These are phyloP conservation scores for Gastrodia elata DNA, from an alignment of 106 monocot species.

Conservation along the genomic window DNA sequence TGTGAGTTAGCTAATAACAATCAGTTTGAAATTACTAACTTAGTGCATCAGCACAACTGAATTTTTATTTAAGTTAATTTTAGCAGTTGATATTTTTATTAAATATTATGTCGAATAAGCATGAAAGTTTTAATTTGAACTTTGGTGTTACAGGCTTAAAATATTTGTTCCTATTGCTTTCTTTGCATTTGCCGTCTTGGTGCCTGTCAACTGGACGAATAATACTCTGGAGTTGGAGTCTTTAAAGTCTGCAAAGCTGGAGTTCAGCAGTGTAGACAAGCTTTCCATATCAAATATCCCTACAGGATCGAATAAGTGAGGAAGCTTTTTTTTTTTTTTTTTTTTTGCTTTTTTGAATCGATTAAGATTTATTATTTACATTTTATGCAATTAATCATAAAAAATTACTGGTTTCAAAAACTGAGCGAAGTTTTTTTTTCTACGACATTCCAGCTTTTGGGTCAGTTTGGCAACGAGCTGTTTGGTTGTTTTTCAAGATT, in stretches of 20 bases:
- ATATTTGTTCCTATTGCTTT: slow-evolving; percentile 82
- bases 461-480: no score
- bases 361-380: not conserved
- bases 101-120: not conserved
- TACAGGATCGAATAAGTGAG: slow-evolving; percentile 68
- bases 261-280: slow-evolving; percentile 67
- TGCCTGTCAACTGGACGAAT: slow-evolving; percentile 91
- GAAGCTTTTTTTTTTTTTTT: not conserved
- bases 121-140: not conserved
- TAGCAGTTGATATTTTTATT: not conserved
- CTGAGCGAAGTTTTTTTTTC: not conserved
- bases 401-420: not conserved
- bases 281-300: slow-evolving; percentile 93
- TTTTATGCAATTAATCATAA: not conserved
- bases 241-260: slow-evolving; percentile 19
- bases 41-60: no score
- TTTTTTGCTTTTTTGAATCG: no score
- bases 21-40: no score
- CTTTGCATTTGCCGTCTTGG: slow-evolving; percentile 68
- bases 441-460: not conserved
- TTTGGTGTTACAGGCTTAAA: slow-evolving; percentile 51
- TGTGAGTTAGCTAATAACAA: not conserved
- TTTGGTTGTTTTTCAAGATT: no score
- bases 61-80: no score
- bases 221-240: slow-evolving; percentile 23